These are phyloP conservation scores for Colletotrichum sp. DNA, from an alignment of 2,329 filamentous ascomycete species.

Conservation along the genomic window DNA sequence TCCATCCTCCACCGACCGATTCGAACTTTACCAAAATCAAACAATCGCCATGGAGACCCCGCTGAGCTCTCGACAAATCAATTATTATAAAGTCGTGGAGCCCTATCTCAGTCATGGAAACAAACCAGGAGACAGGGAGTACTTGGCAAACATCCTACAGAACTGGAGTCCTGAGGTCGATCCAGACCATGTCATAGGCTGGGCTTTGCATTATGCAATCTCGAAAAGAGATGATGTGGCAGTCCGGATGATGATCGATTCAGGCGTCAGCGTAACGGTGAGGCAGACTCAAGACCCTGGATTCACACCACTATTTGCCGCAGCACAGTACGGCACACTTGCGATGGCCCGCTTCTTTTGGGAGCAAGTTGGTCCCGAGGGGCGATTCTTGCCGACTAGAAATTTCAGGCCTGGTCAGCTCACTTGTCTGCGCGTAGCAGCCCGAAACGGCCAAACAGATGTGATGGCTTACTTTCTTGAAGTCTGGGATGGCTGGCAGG, in stretches of 20 bases:
- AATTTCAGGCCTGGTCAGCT: background rate
- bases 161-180: background rate
- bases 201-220: background rate
- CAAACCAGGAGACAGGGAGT: background rate
- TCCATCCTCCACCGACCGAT: background rate
- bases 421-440: background rate
- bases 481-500: background rate
- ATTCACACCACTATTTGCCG: background rate
- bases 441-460: background rate
- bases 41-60: background rate
- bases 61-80: background rate
- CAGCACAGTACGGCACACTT: background rate
- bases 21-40: background rate
- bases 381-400: background rate
- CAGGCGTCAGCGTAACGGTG: background rate
- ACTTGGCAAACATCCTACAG: background rate
- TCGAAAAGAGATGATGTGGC: background rate
- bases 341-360: conserved; percentile 31
- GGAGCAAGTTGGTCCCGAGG: background rate
- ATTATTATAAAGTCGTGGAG: background rate
- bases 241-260: background rate
- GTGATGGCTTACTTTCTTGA: background rate
- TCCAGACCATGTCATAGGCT: background rate
- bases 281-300: background rate
- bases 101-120: background rate